Evolutionary conservation across 164 flowering plant species (phyloP), one percentile per base, ranked within the genome.

Genomic region (Paratinospora sagittata): DNA sequence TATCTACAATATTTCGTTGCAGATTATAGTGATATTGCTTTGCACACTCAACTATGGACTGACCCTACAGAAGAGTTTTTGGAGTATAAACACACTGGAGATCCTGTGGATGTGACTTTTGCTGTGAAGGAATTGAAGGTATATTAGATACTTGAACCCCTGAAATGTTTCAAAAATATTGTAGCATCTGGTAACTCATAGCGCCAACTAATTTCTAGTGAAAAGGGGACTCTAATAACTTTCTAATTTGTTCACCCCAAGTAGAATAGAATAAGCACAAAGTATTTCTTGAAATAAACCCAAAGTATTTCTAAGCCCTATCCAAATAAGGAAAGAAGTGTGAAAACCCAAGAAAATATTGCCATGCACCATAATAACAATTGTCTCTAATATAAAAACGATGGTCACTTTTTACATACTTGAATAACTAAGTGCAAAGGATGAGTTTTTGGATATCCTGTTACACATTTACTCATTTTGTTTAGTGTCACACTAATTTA

Each of bases 21-120:
- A 93, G 99, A 81, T 30, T 74, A 90, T 30, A 90, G 82, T 74
- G 95, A 91, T 78, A 82, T 93, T 70, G 85, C 89, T 8, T 76
- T 96, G 39, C 92, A 96, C 78, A 96, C 99, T 72, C 98, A 93
- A 75, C 83, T 96, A 23, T 96, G 99, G 99, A 91, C 93, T 79
- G 97, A 96, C 81, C 99, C 99, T 61, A 60, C 77, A 14, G 98
- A 96, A 82, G 99, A 91, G 82, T 96, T 96, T 86, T 74, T 93
- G 81, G 94, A 87, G 69, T 95, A 93, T 80, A 72, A 72, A 61
- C 99, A 96, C 81, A 72, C 79, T 39, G 96, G 96, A 67, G 91
- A 90, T 64, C 93, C 99, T 36, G 89, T 89, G 37, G 99, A 96
- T 81, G 88, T 96, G 63, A 93, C 99, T 36, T 91, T 96, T 78